A percentile compares a stretch with the other conserved stretches of the same genome.
These are phyloP conservation scores for Botrytis tulipae DNA, from an alignment of 2,329 filamentous ascomycete genomes.

Conservation along the genomic window DNA sequence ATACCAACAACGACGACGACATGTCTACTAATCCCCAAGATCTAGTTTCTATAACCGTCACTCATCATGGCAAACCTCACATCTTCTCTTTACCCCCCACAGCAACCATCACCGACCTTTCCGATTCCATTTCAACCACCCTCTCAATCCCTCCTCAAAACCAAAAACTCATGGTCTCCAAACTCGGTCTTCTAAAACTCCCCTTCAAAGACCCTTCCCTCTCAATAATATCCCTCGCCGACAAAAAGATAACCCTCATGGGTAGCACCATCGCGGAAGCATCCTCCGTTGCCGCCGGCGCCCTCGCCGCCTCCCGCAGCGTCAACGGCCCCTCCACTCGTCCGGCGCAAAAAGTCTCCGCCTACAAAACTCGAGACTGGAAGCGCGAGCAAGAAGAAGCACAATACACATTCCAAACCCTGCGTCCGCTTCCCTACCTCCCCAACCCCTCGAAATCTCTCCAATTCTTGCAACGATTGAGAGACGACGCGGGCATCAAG, in stretches of 20 bases:
- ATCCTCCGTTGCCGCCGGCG: constrained; percentile 49
- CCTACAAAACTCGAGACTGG: constrained; percentile 46
- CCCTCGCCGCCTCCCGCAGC: constrained; percentile 48
- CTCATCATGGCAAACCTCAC: constrained; percentile 48
- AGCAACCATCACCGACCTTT: constrained; percentile 57
- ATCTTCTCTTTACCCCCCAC: constrained; percentile 46
- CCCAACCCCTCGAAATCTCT: constrained; percentile 71
- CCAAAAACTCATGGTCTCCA: constrained; percentile 68
- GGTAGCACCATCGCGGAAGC: constrained; percentile 61
- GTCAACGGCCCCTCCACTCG: constrained; percentile 40
- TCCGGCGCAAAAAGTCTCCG: constrained; percentile 38
- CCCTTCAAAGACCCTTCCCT: constrained; percentile 60
- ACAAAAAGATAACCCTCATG: constrained; percentile 64
- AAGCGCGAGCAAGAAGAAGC: constrained; percentile 48
- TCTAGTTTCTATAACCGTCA: constrained; percentile 46
- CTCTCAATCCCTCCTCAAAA: constrained; percentile 60
- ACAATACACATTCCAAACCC: constrained; percentile 76
- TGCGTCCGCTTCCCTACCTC: constrained; percentile 74
- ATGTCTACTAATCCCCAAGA: constrained; percentile 34
- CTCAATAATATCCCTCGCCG: constrained; percentile 47
- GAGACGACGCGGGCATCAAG: constrained; percentile 81
- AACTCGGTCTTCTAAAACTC: constrained; percentile 61
- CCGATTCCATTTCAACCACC: constrained; percentile 52
- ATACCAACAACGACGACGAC: constrained; percentile 22
- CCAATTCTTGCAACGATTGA: constrained; percentile 71